phyloP scores from a whole-genome alignment of 192 early-diverging fungal species.

The Podila verticillata region DNA sequence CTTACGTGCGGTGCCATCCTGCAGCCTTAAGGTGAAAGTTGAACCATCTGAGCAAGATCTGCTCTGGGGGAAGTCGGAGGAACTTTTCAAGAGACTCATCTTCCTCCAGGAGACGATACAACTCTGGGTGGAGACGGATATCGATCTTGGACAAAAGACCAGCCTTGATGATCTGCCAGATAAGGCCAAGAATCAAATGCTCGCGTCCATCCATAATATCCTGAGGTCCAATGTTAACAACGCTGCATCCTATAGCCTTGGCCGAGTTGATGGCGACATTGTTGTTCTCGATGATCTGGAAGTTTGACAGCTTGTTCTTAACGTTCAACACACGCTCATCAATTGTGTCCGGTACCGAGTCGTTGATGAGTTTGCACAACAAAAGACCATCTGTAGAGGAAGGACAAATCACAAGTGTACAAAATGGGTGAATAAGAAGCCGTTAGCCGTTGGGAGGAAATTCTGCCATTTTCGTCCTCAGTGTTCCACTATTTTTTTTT shows the following conservation, averaged over 20 bases:
- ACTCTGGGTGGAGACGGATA: conserved; percentile 97
- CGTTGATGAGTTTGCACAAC: conserved; percentile 98
- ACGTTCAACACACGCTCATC: conserved; percentile 98
- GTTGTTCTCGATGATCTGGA: conserved; percentile 99
- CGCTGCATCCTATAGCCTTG: conserved; percentile 98
- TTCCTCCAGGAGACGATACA: conserved; percentile 93
- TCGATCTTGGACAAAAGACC: conserved; percentile 96
- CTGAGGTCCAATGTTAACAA: conserved; percentile 97
- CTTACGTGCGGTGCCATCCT: conserved; percentile 79
- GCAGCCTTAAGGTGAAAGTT: conserved; percentile 98
- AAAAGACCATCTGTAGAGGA: conserved; percentile 80
- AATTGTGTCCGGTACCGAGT: conserved; percentile 95
- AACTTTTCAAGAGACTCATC: conserved; percentile 96
- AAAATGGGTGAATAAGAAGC: neutral
- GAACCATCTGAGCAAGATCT: conserved; percentile 98
- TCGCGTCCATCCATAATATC: conserved; percentile 97
- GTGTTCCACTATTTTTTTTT: too few species aligned
- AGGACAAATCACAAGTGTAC: conserved; percentile 6
- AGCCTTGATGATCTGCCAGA: conserved; percentile 99
- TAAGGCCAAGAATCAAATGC: conserved; percentile 95
- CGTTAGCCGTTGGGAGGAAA: neutral
- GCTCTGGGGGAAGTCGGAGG: conserved; percentile 93
- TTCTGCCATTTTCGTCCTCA: neutral
- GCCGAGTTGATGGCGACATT: conserved; percentile 99
- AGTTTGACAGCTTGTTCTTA: conserved; percentile 86